Evolutionary conservation across 2,329 filamentous ascomycete species (phyloP), one percentile per base, ranked within the genome.

Genomic region (Aaosphaeria pasadenensis): DNA sequence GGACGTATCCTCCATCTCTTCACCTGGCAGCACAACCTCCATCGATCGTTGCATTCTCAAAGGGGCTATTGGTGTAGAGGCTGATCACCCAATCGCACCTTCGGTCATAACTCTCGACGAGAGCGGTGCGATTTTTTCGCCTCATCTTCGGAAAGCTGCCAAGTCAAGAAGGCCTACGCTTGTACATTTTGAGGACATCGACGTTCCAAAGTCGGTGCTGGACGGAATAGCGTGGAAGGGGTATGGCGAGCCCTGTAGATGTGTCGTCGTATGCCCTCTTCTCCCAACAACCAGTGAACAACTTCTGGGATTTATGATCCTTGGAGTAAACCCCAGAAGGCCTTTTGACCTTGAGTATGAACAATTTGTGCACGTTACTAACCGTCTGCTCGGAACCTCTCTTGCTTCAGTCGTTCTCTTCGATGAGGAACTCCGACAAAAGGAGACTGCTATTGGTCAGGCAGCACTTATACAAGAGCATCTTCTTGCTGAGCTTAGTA

Each of bases 371-470:
- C 57, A 66, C 11, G 58, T 74, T 1, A 54, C 68, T 31, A 54
- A 61, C 5, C 66, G 73, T 24, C 49, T 73, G 1, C 53, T 75
- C 4, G 60, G 61, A 30, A 74, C 72, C 3, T 63, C 67, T 17
- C 62, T 72, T 11, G 68, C 72, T 4, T 64, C 71, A 4, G 68
- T 74, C 7, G 61, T 70, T 5, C 45, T 75, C 2, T 69, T 71
- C 3, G 65, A 74, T 55, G 59, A 70, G 52, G 60, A 70, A 57
- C 53, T 70, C 51, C 43, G 62, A 57, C 56, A 69, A 59, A 53
- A 67, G 58, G 50, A 71, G 62, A 59, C 62, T 6, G 59, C 59
- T 7, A 64, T 64, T 6, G 53, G 49, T 3, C 58, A 65, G 42
- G 66, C 68, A 41, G 64, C 69, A n/a, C 59, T 66, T 1, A 59